phyloP scores from a whole-genome alignment of 345 rosid species.

The Rhodamnia rubescens region DNA sequence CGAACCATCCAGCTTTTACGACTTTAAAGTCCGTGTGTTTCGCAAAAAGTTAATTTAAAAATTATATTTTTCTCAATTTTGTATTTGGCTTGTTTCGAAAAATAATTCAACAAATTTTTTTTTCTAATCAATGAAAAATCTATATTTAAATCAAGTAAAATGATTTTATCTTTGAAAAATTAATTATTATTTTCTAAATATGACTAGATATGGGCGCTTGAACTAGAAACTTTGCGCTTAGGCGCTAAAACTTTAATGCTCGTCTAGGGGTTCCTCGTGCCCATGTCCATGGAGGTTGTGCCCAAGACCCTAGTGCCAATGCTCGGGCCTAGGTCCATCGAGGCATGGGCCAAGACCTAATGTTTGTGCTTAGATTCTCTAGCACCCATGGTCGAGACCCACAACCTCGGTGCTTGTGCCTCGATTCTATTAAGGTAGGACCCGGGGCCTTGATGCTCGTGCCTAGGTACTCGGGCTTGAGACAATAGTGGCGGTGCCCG shows the following conservation, averaged over 20 bases:
- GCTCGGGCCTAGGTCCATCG: neutral
- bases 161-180: neutral
- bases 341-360: neutral
- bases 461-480: neutral
- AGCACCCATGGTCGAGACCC: accelerated
- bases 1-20: neutral
- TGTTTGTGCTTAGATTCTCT: neutral
- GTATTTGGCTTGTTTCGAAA: neutral
- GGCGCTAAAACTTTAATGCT: neutral
- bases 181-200: accelerated
- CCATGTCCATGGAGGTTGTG: accelerated
- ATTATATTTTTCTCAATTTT: neutral
- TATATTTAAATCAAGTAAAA: neutral
- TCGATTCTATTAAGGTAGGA: neutral
- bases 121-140: neutral
- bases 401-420: accelerated
- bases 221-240: neutral
- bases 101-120: too few relatives aligned
- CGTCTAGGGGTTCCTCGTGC: accelerated
- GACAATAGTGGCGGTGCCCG: neutral
- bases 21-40: neutral
- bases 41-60: neutral
- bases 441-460: neutral
- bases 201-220: neutral
- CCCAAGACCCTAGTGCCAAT: neutral